Base-by-base conservation (phyloP, 1,139 yeast species). In the Debaryomycetaceae sp. region DNA sequence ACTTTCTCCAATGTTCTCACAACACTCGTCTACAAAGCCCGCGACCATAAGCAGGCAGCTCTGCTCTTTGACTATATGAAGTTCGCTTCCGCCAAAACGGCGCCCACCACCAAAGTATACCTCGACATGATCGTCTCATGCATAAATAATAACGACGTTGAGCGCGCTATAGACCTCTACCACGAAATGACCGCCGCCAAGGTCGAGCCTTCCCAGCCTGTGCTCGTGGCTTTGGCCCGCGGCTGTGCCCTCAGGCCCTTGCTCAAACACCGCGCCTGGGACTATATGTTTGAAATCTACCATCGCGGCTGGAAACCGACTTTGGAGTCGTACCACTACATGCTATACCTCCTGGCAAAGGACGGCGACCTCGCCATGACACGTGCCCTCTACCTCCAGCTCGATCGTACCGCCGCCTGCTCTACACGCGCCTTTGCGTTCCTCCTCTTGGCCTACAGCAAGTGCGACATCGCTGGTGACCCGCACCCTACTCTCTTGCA, bases 61-160 rank as follows among this genome's bases (percentile, higher is more conserved):
- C 74, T 76, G 30, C 62, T 82, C 2, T 90, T 90, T 49, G 90
- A 80, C 41, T 73, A 85, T 37, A 77, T 90, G 86, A 87, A 85
- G 49, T 87, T 82, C 47, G 53, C 79, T 37, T 74, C 92, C 1
- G 47, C 62, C 5, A 53, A 58, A 20, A 71, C 83, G 3, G 68
- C 70, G 30, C 96, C 97, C 0, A 79, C 75, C 29, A 48, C 71
- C 1, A 53, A 59, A 14, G 73, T 85, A 1, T 90, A 85, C 50
- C 76, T 77, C 35, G 71, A 80, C 12, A 70, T 86, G 55, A 68
- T 87, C 15, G 64, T 74, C 6, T 63, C 85, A 2, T 74, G 83
- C 35, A 70, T 77, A 4, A 68, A 70, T 37, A 65, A 71, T 33
- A 61, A 70, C 32, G 70, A 81, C 32, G 58, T 80, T 11, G 90